Evolutionary conservation across 1,284 basidiomycete species (phyloP).

Genomic region (Xerocomus minutiporus): DNA sequence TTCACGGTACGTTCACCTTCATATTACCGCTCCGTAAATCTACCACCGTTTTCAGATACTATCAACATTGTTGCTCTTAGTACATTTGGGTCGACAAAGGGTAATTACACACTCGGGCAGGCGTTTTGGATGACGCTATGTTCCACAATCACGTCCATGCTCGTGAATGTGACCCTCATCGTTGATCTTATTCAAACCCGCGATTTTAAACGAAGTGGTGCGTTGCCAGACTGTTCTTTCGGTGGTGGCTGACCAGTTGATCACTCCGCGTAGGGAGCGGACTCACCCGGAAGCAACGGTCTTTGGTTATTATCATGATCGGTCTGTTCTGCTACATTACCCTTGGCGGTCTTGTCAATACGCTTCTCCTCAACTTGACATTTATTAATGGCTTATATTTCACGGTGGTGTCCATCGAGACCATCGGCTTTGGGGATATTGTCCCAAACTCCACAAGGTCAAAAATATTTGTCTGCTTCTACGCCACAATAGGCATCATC

Average conservation of each 20-base stretch:
- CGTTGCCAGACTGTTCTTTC: slow-evolving; percentile 12
- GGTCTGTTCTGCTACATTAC: slow-evolving; percentile 70
- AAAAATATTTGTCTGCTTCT: slow-evolving; percentile 55
- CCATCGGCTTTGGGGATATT: slow-evolving; percentile 81
- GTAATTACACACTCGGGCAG: slow-evolving; percentile 68
- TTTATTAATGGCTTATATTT: slow-evolving; percentile 73
- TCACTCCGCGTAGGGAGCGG: slow-evolving; percentile 54
- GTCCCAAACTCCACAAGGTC: slow-evolving; percentile 45
- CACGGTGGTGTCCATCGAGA: slow-evolving; percentile 66
- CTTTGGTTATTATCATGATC: slow-evolving; percentile 75
- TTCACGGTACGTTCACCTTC: slow-evolving; percentile 52
- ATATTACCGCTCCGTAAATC: background rate
- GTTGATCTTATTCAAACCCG: slow-evolving; percentile 57
- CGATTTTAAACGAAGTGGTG: slow-evolving; percentile 66
- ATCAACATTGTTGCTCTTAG: slow-evolving; percentile 65
- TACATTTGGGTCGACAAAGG: slow-evolving; percentile 62
- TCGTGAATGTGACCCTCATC: slow-evolving; percentile 69
- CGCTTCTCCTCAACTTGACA: slow-evolving; percentile 52
- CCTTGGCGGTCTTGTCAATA: slow-evolving; percentile 58
- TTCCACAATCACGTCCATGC: slow-evolving; percentile 63
- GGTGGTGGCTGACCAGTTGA: background rate
- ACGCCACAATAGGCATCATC: slow-evolving; percentile 57
- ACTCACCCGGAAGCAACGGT: slow-evolving; percentile 74
- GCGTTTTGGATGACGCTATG: slow-evolving; percentile 81
- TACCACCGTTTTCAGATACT: slow-evolving; percentile 43